These are phyloP conservation scores for Neofusicoccum ribis DNA, from an alignment of 2,329 filamentous ascomycete species.

Conservation along the genomic window DNA sequence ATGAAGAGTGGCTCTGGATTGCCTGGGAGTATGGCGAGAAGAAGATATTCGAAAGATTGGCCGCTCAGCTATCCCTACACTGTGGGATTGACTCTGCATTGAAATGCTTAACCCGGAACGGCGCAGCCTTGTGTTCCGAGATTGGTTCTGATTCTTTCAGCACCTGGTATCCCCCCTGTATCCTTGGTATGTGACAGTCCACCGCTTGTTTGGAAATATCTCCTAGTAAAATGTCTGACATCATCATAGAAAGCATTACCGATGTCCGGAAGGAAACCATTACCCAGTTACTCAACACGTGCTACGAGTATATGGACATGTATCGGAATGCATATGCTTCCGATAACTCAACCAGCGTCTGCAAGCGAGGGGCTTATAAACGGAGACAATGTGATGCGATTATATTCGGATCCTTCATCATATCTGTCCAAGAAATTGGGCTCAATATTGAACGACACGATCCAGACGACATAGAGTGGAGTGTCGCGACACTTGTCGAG, in stretches of 20 bases:
- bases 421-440: not conserved
- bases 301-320: no score
- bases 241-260: no score
- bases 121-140: not conserved
- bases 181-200: no score
- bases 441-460: not conserved
- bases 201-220: no score
- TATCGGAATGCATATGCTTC: not conserved
- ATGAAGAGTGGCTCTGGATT: not conserved
- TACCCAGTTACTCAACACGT: no score
- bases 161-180: no score
- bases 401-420: not conserved
- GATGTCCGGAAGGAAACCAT: no score
- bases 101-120: not conserved
- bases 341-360: not conserved
- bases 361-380: not conserved
- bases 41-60: not conserved
- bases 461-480: no score
- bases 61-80: fast-evolving
- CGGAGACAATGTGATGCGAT: not conserved
- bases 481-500: no score
- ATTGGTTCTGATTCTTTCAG: not conserved
- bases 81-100: no score
- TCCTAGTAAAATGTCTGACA: no score
- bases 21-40: not conserved